phyloP scores from a whole-genome alignment of 2,329 filamentous ascomycete genomes.

The Ophiobolus disseminans region DNA sequence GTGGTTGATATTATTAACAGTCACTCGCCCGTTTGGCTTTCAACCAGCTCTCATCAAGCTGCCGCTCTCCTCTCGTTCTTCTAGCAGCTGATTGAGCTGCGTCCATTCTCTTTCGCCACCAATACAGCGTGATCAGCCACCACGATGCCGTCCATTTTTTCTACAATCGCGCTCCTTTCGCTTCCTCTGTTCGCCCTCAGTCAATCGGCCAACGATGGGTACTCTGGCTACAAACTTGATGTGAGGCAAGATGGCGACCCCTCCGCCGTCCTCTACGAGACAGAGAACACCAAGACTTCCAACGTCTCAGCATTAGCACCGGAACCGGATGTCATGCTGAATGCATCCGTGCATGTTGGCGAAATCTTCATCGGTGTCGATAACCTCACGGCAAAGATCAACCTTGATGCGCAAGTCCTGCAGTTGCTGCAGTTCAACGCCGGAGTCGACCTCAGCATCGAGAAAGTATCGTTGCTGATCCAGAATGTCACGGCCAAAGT shows the following conservation, averaged over 20 bases:
- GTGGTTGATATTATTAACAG: constrained; percentile 27
- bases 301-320: constrained; percentile 52
- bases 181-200: constrained; percentile 43
- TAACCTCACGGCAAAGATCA: constrained; percentile 67
- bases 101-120: constrained; percentile 26
- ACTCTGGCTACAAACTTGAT: constrained; percentile 63
- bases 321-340: constrained; percentile 66
- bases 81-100: constrained; percentile 31
- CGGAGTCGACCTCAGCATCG: constrained; percentile 65
- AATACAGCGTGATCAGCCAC: constrained; percentile 7
- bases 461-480: constrained; percentile 63
- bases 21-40: constrained; percentile 23
- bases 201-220: constrained; percentile 54
- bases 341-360: constrained; percentile 64
- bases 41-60: constrained; percentile 27
- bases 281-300: constrained; percentile 56
- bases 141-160: constrained; percentile 35
- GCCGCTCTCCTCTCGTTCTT: constrained; percentile 13
- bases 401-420: constrained; percentile 66
- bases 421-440: constrained; percentile 67
- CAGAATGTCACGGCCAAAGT: constrained; percentile 66
- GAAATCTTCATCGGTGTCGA: constrained; percentile 66
- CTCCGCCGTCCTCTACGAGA: constrained; percentile 62
- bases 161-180: constrained; percentile 39
- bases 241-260: constrained; percentile 57